Evolutionary conservation across 148 eudicot genomes (phyloP), one percentile per base, ranked within the genome.

Genomic region (Arbutus unedo): DNA sequence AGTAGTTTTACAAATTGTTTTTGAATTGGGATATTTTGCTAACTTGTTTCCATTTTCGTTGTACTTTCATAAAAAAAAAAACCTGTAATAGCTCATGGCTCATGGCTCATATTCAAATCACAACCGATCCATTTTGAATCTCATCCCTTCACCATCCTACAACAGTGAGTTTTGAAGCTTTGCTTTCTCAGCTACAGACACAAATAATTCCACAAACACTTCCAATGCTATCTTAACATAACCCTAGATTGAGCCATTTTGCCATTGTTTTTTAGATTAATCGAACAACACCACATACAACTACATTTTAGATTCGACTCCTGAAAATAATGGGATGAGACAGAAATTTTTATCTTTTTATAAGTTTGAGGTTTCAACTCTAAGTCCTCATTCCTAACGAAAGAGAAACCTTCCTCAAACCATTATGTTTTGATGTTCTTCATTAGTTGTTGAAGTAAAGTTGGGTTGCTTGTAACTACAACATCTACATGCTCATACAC

Each of bases 391-490:
- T 76, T 76, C 56, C 38, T 23, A 76, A 82, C 47, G 38, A 84
- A 60, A 70, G 88, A 87, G 81, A 89, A 94, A 9, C 98, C 98
- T 50, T 91, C 95, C 77, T 89, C 90, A 8, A 91, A 85, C 77
- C 99, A 96, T 76, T 84, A 82, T 74, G 85, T 86, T 88, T 90
- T 85, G 3, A 77, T 87, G 74, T 96, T 95, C 83, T 88, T 93
- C 97, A 94, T 96, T n/a, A 90, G 88, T 18, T 87, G 87, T 85
- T 90, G 97, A 78, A 94, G 84, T 80, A 88, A 87, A 83, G 85
- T 76, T 47, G 99, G 98, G 83, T 94, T 87, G 87, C 97, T 89
- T 9, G 99, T 94, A 54, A 96, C 91, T 66, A 94, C 87, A 68
- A 90, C 98, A 78, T 96, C 98, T 77, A 96, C 97, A 38, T 78